Conservation (phyloP, 2,329 filamentous ascomycete species). For the Penicillium sp. region DNA sequence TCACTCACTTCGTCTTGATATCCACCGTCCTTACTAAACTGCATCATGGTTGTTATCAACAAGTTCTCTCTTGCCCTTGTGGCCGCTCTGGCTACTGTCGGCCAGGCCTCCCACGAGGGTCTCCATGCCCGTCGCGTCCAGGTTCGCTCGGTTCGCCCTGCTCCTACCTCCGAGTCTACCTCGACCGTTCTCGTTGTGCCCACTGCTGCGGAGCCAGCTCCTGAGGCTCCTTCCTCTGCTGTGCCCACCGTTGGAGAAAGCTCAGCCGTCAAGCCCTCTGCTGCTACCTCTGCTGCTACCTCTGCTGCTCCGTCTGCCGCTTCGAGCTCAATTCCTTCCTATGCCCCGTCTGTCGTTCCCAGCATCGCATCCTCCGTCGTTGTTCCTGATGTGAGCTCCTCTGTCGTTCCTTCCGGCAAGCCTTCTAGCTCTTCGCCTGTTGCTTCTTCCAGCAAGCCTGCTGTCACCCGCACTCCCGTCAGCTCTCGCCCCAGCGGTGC, state of each 20-base stretch:
- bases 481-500: conserved; percentile 2
- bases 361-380: conserved; percentile 5
- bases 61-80: conserved; percentile 38
- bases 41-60: conserved; percentile 39
- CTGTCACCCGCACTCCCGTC: conserved; percentile 7
- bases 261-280: conserved; percentile 7
- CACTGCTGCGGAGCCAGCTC: conserved; percentile 11
- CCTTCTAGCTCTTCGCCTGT: background rate
- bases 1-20: conserved; percentile 1
- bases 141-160: conserved; percentile 17
- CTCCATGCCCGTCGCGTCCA: conserved; percentile 27
- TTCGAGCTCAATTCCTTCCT: conserved; percentile 10
- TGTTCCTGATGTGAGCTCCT: background rate
- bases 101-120: conserved; percentile 34
- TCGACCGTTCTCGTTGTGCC: conserved; percentile 25
- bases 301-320: conserved; percentile 5
- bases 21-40: conserved; percentile 6
- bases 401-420: conserved; percentile 3
- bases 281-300: conserved; percentile 1
- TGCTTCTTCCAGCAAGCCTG: conserved; percentile 1
- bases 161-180: conserved; percentile 6
- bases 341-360: conserved; percentile 11
- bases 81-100: conserved; percentile 36
- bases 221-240: background rate
- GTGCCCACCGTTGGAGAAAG: conserved; percentile 7